Base-by-base conservation (phyloP, 1,284 basidiomycete species). In the Chiua sp. region DNA sequence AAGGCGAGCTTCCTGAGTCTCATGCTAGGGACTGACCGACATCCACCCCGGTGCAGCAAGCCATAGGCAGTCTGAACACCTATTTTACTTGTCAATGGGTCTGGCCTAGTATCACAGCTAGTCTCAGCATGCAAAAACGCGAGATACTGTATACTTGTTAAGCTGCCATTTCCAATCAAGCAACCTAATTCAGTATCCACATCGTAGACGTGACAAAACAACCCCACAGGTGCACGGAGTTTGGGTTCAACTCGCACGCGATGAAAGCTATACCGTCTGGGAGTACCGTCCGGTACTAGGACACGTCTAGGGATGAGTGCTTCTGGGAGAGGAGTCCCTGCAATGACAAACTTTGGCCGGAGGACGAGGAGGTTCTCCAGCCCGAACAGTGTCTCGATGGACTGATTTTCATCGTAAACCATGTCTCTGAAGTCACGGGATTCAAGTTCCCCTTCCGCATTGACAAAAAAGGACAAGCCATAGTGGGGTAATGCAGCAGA, bases 111-210 rank as follows among this genome's bases (percentile, higher is more conserved):
- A 42, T 72, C 72, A 3, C 7, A 7, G 52, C 75, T 75, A 0
- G 78, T 81, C 13, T 78, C 39, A 4, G 79, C 78, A 48, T 83
- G 81, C 13, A 84, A 68, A 49, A 77, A 76, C 0, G 76, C 69
- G 51, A 73, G 75, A 63, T 32, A 79, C 4, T 77, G 66, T 30
- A 67, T 71, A 62, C 71, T 74, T 6, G 59, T 63, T 30, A 79
- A 58, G 32, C 66, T 75, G 23, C 57, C 61, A 42, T 70, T 68
- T 13, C 76, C 74, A 3, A 67, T 67, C 1, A 84, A 68, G 50
- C 72, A 68, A 23, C 79, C 74, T 13, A 84, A 68, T 32, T 74
- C 69, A 0, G 60, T 60, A 60, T 84, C 77, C 53, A 82, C 65
- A 0, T 67, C 61, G 57, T 82, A 83, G 26, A 71, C 68, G 54